Evolutionary conservation across 805 yeast genomes (phyloP).

Genomic region (Starmerella stigmatis): DNA sequence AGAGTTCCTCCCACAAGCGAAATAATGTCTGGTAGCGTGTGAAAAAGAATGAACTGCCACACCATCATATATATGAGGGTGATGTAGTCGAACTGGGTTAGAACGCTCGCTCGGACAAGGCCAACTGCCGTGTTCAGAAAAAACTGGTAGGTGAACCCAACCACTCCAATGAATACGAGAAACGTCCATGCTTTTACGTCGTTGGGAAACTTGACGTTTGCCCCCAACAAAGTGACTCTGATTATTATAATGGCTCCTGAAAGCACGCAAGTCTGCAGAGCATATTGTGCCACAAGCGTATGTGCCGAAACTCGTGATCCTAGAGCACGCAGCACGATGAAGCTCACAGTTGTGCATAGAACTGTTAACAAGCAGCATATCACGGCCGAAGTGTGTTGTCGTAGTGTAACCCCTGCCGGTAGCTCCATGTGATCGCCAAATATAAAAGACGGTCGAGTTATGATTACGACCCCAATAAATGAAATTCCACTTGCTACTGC

Average conservation of each 20-base stretch:
- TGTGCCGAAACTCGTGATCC: conserved; percentile 72
- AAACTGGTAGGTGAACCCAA: conserved; percentile 77
- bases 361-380: conserved; percentile 38
- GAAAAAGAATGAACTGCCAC: conserved; percentile 64
- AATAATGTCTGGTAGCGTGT: conserved; percentile 58
- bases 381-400: conserved; percentile 42
- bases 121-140: conserved; percentile 72
- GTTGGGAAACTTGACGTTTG: conserved; percentile 2
- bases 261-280: conserved; percentile 48
- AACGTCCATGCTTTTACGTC: conserved; percentile 40
- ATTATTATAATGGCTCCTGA: conserved; percentile 35
- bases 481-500: conserved; percentile 59
- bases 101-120: conserved; percentile 64
- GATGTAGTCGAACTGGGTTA: conserved; percentile 62
- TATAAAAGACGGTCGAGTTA: conserved; percentile 69
- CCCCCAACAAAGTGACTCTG: background rate
- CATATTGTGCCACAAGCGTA: conserved; percentile 64
- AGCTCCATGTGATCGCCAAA: conserved; percentile 36
- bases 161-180: conserved; percentile 50
- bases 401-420: background rate
- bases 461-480: conserved; percentile 64
- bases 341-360: conserved; percentile 3
- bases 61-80: conserved; percentile 65
- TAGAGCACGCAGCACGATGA: conserved; percentile 48
- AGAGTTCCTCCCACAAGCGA: conserved; percentile 59